Conservation (phyloP, 139 green algal genomes). For the Nannochloris sp. region DNA sequence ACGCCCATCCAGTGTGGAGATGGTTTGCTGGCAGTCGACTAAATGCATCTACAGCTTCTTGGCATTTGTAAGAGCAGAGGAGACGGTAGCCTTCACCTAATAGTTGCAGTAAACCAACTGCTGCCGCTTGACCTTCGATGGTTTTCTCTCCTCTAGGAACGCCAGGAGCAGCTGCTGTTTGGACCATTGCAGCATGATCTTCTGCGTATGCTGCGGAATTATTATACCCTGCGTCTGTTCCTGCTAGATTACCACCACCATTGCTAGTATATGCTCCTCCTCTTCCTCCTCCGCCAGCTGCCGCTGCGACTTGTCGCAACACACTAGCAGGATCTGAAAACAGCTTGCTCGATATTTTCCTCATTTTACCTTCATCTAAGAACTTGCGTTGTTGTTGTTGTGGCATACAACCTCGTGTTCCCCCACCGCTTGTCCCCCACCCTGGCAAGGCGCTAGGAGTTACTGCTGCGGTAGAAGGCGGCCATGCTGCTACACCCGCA, state of each 20-base stretch:
- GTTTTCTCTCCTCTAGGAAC: neutral
- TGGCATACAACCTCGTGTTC: too few relatives aligned
- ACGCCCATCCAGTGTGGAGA: slow-evolving; percentile 71
- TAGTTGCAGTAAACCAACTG: slow-evolving; percentile 46
- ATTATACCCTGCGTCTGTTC: too few relatives aligned
- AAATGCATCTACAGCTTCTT: slow-evolving; percentile 66
- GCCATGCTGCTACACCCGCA: neutral
- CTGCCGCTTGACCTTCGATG: slow-evolving; percentile 17
- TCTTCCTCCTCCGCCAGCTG: slow-evolving; percentile 4
- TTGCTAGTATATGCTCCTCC: neutral
- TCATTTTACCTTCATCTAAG: slow-evolving; percentile 39
- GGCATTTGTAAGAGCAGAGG: slow-evolving; percentile 59
- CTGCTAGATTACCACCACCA: too few relatives aligned
- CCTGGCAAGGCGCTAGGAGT: neutral
- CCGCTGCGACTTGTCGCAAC: slow-evolving; percentile 3
- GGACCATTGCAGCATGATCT: neutral
- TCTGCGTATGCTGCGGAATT: neutral
- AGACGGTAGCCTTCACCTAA: slow-evolving; percentile 53
- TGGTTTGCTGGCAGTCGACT: slow-evolving; percentile 52
- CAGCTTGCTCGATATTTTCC: slow-evolving; percentile 36
- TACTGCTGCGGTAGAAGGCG: neutral
- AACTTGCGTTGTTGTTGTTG: slow-evolving; percentile 39
- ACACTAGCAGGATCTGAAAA: slow-evolving; percentile 26
- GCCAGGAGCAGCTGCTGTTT: neutral
- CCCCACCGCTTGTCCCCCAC: too few relatives aligned